Percentiles rank a stretch among this genome's conserved stretches.
Evolutionary conservation across 768 basidiomycete species (phyloP).

Genomic region (Naematelia aurantialba): DNA sequence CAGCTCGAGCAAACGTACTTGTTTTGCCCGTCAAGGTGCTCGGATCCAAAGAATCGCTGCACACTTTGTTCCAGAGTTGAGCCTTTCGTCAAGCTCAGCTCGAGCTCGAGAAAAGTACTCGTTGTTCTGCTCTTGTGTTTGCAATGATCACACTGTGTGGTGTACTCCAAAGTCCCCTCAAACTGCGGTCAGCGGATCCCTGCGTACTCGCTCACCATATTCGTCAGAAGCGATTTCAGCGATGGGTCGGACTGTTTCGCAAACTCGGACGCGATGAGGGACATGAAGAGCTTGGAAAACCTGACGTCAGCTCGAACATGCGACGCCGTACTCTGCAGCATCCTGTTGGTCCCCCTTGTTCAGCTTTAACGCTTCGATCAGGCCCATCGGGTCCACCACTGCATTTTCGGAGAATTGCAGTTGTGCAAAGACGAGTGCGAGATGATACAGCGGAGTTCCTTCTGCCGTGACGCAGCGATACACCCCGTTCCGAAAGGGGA

Average conservation of each 20-base stretch:
- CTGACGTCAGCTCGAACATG: slow-evolving; percentile 52
- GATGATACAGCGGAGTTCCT: slow-evolving; percentile 58
- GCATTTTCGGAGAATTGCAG: slow-evolving; percentile 68
- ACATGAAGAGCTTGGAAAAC: slow-evolving; percentile 92
- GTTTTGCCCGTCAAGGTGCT: slow-evolving; percentile 76
- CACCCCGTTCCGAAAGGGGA: slow-evolving; percentile 74
- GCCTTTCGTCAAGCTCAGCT: slow-evolving; percentile 69
- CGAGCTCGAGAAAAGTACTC: slow-evolving; percentile 74
- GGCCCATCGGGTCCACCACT: slow-evolving; percentile 75
- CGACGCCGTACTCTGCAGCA: slow-evolving; percentile 75
- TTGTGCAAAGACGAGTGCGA: slow-evolving; percentile 64
- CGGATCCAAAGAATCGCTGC: slow-evolving; percentile 62
- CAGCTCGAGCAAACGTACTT: slow-evolving; percentile 78
- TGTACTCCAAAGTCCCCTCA: slow-evolving; percentile 77
- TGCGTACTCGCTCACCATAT: slow-evolving; percentile 58
- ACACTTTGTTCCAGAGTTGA: slow-evolving; percentile 65
- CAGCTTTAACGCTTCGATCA: slow-evolving; percentile 79
- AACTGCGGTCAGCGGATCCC: slow-evolving; percentile 59
- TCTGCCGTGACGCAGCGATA: slow-evolving; percentile 68
- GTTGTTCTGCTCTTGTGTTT: slow-evolving; percentile 61
- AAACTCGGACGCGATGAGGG: slow-evolving; percentile 80
- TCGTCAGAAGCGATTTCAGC: slow-evolving; percentile 65
- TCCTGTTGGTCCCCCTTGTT: slow-evolving; percentile 87
- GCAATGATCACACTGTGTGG: slow-evolving; percentile 72
- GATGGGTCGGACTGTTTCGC: slow-evolving; percentile 66